Base-by-base conservation (phyloP, 75 land plant genomes). In the Adiantum capillusveneris region DNA sequence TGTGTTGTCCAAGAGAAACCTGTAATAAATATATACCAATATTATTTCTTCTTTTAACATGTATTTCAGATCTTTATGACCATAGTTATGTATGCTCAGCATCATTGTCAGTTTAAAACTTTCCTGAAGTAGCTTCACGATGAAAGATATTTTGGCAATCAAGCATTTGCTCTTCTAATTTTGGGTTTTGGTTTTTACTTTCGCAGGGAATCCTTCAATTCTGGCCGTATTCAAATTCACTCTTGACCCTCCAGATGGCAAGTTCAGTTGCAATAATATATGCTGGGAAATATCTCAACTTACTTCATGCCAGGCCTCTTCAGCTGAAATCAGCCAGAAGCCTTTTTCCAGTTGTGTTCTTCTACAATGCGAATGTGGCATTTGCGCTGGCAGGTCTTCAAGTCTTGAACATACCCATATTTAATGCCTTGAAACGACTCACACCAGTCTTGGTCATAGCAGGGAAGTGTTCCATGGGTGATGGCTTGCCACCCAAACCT, bases 321-420 rank as follows among this genome's bases (percentile, higher is more conserved):
- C 16, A 48, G 49, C 13, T 48, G 46, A 71, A 36, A 58, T 55
- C 67, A 39, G 60, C 74, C 0, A 71, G n/a, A 6, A 68, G 55
- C 1, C 62, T 71, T 30, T 29, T 65, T 18, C 74, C 74, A 28
- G 43, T 71, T 52, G 58, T 56, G 16, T 59, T 71, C 25, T 71
- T 71, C 45, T 71, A 71, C 69, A 71, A 71, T 67, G 70, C 74
- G 25, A 71, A 71, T 49, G 74, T 71, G 6, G 74, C 62, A 5
- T 71, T 71, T 53, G 70, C 69, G 9, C 53, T 71, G 61, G 74
- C 74, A 11, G 58, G 72, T 26, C 45, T 71, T 53, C 44, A 59
- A 53, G 42, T 52, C 29, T 18, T 71, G 7, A 71, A 68, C 48
- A 59, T 71, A 24, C 74, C 74, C 48, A 68, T 71, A 30, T 71